phyloP scores from a whole-genome alignment of 441 rosid genomes.

The Euphorbia celastroides region DNA sequence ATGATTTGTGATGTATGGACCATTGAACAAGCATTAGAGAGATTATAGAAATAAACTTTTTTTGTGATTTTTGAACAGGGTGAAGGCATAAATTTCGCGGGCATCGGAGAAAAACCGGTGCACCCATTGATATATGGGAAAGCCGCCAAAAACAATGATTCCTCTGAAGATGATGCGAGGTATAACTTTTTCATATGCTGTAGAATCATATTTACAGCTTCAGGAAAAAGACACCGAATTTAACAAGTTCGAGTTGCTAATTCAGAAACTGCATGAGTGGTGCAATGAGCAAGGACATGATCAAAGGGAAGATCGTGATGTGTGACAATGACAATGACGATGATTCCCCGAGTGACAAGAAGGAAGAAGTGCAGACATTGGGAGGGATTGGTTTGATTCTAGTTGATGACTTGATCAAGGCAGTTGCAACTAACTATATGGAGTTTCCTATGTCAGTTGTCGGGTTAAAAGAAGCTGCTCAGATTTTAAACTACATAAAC shows the following conservation, averaged over 20 bases:
- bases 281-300: conserved; percentile 36
- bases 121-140: conserved; percentile 48
- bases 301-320: conserved; percentile 59
- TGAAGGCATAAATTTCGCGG: conserved; percentile 57
- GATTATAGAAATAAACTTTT: too few species aligned
- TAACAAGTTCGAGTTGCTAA: background rate
- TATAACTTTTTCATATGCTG: too few species aligned
- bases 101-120: conserved; percentile 39
- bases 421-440: conserved; percentile 39
- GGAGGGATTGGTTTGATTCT: conserved; percentile 56
- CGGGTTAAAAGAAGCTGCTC: conserved; percentile 45
- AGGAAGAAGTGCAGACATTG: conserved; percentile 34
- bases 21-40: too few species aligned
- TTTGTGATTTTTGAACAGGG: too few species aligned
- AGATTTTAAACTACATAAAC: conserved; percentile 51
- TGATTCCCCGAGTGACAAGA: conserved; percentile 17
- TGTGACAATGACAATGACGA: conserved; percentile 36
- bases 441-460: conserved; percentile 45
- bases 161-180: conserved; percentile 45
- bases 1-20: too few species aligned
- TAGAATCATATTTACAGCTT: background rate
- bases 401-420: conserved; percentile 39
- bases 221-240: background rate
- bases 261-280: conserved; percentile 47
- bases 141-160: conserved; percentile 37